Percentiles rank a stretch among this genome's conserved stretches.
These are phyloP conservation scores for Eruca vesicaria DNA, from an alignment of 441 rosid species.

Conservation along the genomic window DNA sequence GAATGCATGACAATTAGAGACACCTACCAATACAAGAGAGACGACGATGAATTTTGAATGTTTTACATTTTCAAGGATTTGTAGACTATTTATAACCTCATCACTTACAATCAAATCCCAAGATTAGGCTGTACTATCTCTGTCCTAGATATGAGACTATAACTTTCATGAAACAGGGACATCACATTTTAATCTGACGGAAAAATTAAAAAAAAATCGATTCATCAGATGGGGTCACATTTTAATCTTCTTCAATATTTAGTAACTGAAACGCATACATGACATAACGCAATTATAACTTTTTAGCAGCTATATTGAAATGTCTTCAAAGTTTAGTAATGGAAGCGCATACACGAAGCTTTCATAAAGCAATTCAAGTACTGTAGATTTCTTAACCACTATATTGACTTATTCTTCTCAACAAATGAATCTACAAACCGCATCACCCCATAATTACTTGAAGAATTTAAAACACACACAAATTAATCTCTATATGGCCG, in stretches of 20 bases:
- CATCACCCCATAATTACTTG: neutral
- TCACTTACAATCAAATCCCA: neutral
- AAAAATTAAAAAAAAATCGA: neutral
- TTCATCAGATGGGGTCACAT: neutral
- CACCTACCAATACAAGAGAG: neutral
- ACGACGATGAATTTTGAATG: neutral
- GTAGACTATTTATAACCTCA: neutral
- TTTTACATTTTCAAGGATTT: neutral
- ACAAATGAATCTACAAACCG: neutral
- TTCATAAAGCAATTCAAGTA: neutral
- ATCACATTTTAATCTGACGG: no score
- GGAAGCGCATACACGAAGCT: neutral
- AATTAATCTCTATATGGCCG: neutral
- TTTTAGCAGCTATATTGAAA: neutral
- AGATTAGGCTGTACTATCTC: neutral
- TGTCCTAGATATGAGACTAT: neutral
- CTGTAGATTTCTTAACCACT: neutral
- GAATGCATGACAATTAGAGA: conserved; percentile 1
- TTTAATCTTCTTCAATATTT: neutral
- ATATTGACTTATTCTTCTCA: neutral
- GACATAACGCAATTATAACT: no score
- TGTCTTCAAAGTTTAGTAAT: neutral
- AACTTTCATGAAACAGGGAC: neutral
- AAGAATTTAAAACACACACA: neutral
- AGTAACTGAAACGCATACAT: neutral